Percentiles rank a stretch among this genome's conserved stretches.
Conservation (phyloP, 192 early-diverging fungal genomes). For the Backusella westeae region DNA sequence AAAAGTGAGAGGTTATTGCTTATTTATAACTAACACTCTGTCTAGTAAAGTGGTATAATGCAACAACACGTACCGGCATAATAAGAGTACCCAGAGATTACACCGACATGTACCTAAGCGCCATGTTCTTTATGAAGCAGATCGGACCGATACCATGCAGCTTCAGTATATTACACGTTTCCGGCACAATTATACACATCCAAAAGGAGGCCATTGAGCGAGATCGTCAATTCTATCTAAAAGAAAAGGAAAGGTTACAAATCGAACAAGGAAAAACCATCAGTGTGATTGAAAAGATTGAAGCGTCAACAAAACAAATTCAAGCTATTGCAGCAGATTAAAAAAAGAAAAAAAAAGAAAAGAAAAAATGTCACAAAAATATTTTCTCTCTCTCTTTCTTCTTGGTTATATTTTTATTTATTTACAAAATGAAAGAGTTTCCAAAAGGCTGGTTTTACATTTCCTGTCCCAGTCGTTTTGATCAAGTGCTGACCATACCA, state of each 20-base stretch:
- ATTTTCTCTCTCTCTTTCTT: background rate
- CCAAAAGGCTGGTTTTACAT: slow-evolving; percentile 16
- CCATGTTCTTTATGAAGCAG: slow-evolving; percentile 28
- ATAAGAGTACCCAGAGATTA: slow-evolving; percentile 14
- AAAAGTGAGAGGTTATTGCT: background rate
- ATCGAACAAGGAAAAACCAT: background rate
- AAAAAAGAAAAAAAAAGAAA: background rate
- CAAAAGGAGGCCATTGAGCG: slow-evolving; percentile 26
- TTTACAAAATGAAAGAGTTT: slow-evolving; percentile 1
- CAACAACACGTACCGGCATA: slow-evolving; percentile 18
- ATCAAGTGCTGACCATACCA: slow-evolving; percentile 13
- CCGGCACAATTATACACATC: slow-evolving; percentile 21
- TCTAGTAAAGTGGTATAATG: slow-evolving; percentile 31
- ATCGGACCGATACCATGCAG: slow-evolving; percentile 9
- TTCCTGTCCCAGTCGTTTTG: background rate
- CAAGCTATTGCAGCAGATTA: background rate
- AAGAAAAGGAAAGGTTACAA: background rate
- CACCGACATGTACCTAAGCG: slow-evolving; percentile 2
- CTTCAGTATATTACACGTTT: slow-evolving; percentile 14
- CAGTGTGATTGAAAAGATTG: slow-evolving; percentile 8
- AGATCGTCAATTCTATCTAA: slow-evolving; percentile 13
- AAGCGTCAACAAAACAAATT: background rate
- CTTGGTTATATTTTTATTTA: background rate
- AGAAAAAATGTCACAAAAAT: background rate
- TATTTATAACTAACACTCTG: too few relatives aligned